Percentiles rank a stretch among this genome's conserved stretches.
phyloP scores from a whole-genome alignment of 805 yeast species.

The Wilhelminamyces savonicus region DNA sequence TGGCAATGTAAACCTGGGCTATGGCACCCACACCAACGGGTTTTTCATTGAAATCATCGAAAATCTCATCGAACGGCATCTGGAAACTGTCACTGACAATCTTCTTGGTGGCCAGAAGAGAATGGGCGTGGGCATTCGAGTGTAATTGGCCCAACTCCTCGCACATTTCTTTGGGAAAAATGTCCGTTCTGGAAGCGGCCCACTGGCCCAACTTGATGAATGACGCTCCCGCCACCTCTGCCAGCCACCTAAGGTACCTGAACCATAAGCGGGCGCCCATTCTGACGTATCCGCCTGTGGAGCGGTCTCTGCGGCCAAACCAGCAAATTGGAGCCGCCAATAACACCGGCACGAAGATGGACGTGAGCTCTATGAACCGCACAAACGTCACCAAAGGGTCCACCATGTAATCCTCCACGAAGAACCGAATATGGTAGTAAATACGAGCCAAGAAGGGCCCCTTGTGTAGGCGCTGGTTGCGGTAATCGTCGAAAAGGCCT shows the following conservation, averaged over 20 bases:
- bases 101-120: constrained; percentile 51
- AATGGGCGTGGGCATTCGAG: constrained; percentile 75
- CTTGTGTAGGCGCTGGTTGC: constrained; percentile 18
- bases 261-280: constrained; percentile 73
- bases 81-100: constrained; percentile 54
- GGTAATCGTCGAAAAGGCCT: constrained; percentile 25
- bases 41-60: constrained; percentile 64
- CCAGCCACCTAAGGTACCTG: constrained; percentile 49
- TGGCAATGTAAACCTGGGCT: constrained; percentile 88
- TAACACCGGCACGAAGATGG: constrained; percentile 66
- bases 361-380: constrained; percentile 63
- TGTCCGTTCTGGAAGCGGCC: constrained; percentile 97
- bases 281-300: constrained; percentile 19
- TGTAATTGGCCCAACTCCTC: constrained; percentile 71
- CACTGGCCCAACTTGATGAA: constrained; percentile 93
- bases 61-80: constrained; percentile 61
- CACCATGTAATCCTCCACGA: constrained; percentile 45
- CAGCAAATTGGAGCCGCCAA: constrained; percentile 58
- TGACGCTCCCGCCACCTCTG: constrained; percentile 89
- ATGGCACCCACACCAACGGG: constrained; percentile 98
- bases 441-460: constrained; percentile 21
- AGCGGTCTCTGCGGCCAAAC: constrained; percentile 43
- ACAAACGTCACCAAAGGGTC: constrained; percentile 67
- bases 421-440: constrained; percentile 35
- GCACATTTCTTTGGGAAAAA: constrained; percentile 76